Base-by-base conservation (phyloP, 495 filamentous ascomycete genomes). In the Penicilliopsis zonata region DNA sequence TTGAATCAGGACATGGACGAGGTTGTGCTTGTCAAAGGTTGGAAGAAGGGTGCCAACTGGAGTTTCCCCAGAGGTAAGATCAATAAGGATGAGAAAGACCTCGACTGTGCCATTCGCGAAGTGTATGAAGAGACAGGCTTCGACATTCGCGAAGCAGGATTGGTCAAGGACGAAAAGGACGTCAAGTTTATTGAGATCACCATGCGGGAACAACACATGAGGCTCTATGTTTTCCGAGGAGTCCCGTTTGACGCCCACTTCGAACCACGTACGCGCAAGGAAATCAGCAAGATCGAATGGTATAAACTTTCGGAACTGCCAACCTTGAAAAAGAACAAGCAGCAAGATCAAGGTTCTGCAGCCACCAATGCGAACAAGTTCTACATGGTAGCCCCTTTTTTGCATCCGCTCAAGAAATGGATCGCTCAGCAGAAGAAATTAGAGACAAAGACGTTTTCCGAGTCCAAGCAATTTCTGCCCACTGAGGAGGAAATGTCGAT, bases 31-130 rank as follows among this genome's bases (percentile, higher is more conserved):
- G 90, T 98, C 20, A 90, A 94, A 47, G 92, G 90, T 15, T 96
- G 86, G 82, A 96, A 95, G 66, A 95, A 94, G 49, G 79, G 80
- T 9, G 78, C 88, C 4, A 87, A 78, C 44, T 96, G 92, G 92
- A 94, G 86, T 47, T 98, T 96, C 36, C 90, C 90, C 0, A 57
- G 90, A 22, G 90, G 90, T 5, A 98, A 98, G 54, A 95, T 98
- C 54, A 94, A 95, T 55, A 88, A 88, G 58, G 80, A 88, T 46
- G 90, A 98, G 58, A 76, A 78, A 27, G 88, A 96, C 40, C 57
- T 94, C 22, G 83, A 83, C 38, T 98, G 90, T 50, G 90, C 90
- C 6, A 71, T 94, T 14, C 74, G 90, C 31, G 90, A 98, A 44
- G 86, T 94, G 0, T 87, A 86, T 37, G 90, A 98, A 47, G 90